These are phyloP conservation scores for Globisporangium splendens DNA, from an alignment of 352 stramenopile species.

Conservation along the genomic window DNA sequence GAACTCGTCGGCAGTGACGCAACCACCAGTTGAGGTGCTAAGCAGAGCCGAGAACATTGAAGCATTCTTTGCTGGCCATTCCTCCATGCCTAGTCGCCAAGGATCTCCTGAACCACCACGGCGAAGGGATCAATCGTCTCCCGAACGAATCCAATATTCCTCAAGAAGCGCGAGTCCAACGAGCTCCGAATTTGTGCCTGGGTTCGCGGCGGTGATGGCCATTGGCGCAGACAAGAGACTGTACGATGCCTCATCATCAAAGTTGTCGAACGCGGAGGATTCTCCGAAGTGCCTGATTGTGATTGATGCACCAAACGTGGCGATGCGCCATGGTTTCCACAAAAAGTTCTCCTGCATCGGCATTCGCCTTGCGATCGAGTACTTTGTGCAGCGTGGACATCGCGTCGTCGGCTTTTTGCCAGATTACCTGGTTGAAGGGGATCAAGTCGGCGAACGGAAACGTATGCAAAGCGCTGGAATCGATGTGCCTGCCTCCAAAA, in stretches of 20 bases:
- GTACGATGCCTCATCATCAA: conserved; percentile 20
- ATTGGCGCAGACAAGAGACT: conserved; percentile 30
- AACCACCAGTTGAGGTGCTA: neutral
- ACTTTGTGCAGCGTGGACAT: conserved; percentile 66
- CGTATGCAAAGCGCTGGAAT: conserved; percentile 18
- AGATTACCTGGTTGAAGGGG: conserved; percentile 70
- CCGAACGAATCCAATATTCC: neutral
- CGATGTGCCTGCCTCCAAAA: conserved; percentile 42
- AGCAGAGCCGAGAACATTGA: neutral
- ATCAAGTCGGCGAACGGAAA: conserved; percentile 37
- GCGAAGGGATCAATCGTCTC: neutral
- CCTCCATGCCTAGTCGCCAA: neutral
- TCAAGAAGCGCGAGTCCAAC: conserved; percentile 7
- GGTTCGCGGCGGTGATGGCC: conserved; percentile 42
- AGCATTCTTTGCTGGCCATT: neutral
- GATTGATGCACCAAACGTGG: conserved; percentile 72
- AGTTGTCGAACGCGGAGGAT: neutral
- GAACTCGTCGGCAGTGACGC: neutral
- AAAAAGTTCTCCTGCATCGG: conserved; percentile 73
- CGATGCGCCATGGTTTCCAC: conserved; percentile 74
- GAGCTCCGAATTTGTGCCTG: conserved; percentile 3
- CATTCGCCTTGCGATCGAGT: conserved; percentile 68
- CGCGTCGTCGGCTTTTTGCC: conserved; percentile 82
- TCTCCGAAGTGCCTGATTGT: conserved; percentile 51
- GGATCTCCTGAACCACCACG: neutral